These are phyloP conservation scores for Quercus parvula DNA, from an alignment of 306 rosid species.

Conservation along the genomic window DNA sequence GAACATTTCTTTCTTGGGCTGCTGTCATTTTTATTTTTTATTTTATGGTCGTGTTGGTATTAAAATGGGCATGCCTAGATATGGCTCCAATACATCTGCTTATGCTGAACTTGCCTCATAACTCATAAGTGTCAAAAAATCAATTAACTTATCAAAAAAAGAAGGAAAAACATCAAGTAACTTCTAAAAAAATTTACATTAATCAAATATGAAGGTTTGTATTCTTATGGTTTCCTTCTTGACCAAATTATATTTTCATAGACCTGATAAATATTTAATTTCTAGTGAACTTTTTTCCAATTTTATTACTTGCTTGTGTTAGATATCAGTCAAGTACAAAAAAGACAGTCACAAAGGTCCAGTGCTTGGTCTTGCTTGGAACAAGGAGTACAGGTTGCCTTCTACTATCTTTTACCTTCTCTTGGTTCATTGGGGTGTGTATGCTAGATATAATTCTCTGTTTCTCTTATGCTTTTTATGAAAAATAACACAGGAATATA, in stretches of 20 bases:
- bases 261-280: not conserved
- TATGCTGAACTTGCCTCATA: not conserved
- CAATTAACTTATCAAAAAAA: no score
- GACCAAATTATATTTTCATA: not conserved
- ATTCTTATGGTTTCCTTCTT: not conserved
- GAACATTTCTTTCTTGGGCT: not conserved
- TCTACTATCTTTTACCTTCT: conserved; percentile 7
- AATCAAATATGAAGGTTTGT: not conserved
- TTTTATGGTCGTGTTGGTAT: not conserved
- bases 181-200: not conserved
- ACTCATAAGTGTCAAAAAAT: no score
- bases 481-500: conserved; percentile 51
- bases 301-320: conserved; percentile 22
- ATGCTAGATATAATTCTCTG: conserved; percentile 13
- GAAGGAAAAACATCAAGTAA: not conserved
- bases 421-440: conserved; percentile 4
- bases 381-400: conserved; percentile 67
- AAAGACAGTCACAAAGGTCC: conserved; percentile 84
- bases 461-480: not conserved
- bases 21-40: not conserved
- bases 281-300: conserved; percentile 15
- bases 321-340: conserved; percentile 67
- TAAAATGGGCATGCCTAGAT: not conserved
- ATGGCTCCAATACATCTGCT: not conserved
- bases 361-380: conserved; percentile 96